Percentiles rank a stretch among this genome's conserved stretches.
phyloP scores from a whole-genome alignment of 23 red algal species.

The Pyropia haitanensis region DNA sequence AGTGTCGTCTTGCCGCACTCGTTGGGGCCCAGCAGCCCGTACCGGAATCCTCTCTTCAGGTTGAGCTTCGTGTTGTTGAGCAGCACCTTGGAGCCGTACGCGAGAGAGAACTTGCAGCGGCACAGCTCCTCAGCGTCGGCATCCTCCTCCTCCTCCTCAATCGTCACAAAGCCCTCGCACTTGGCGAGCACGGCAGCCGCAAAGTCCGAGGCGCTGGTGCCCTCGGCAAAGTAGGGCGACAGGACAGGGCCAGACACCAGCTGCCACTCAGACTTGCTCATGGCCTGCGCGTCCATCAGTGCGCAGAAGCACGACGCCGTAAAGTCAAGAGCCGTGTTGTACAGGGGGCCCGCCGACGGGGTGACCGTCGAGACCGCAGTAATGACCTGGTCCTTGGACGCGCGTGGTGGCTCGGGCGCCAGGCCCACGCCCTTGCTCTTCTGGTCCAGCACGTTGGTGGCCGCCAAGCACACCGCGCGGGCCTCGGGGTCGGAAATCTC shows the following conservation, averaged over 20 bases:
- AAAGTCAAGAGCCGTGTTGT: slow-evolving; percentile 23
- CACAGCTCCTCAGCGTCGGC: slow-evolving; percentile 71
- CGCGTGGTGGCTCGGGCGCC: slow-evolving; percentile 46
- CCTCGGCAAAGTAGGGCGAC: slow-evolving; percentile 12
- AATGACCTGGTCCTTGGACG: slow-evolving; percentile 22
- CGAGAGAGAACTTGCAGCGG: slow-evolving; percentile 78
- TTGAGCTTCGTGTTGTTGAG: slow-evolving; percentile 81
- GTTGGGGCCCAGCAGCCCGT: slow-evolving; percentile 65
- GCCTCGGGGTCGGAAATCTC: slow-evolving; percentile 85
- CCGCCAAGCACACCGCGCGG: slow-evolving; percentile 50
- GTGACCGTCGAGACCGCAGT: slow-evolving; percentile 12
- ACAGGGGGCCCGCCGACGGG: slow-evolving; percentile 5
- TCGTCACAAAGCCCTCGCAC: slow-evolving; percentile 52
- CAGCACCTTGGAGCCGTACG: slow-evolving; percentile 71
- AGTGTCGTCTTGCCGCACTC: slow-evolving; percentile 87
- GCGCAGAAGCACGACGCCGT: slow-evolving; percentile 19
- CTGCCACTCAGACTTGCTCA: slow-evolving; percentile 53
- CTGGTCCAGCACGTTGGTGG: slow-evolving; percentile 42
- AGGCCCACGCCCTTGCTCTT: slow-evolving; percentile 64
- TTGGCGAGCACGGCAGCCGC: slow-evolving; percentile 27
- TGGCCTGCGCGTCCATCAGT: slow-evolving; percentile 43
- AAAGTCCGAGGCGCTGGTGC: slow-evolving; percentile 5
- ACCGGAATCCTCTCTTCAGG: slow-evolving; percentile 71
- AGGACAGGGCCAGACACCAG: slow-evolving; percentile 29
- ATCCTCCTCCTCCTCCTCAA: slow-evolving; percentile 80